Conservation (phyloP, 495 filamentous ascomycete genomes). For the Staphylotrichum tortipilum region DNA sequence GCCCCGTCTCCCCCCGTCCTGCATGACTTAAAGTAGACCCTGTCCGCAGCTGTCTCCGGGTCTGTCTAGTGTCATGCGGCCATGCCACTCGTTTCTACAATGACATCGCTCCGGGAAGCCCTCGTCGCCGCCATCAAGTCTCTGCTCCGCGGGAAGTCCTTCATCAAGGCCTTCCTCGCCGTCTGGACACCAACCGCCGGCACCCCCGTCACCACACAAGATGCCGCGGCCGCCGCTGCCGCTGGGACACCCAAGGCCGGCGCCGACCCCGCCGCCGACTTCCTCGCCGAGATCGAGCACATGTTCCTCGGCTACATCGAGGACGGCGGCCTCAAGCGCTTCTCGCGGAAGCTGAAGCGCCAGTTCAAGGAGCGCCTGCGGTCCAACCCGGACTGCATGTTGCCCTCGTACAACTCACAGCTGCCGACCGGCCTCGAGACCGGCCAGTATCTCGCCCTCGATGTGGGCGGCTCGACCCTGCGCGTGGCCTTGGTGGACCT, state of each 20-base stretch:
- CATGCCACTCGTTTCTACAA: slow-evolving; percentile 40
- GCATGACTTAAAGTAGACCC: slow-evolving; percentile 19
- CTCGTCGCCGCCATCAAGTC: slow-evolving; percentile 39
- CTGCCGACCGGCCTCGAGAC: slow-evolving; percentile 64
- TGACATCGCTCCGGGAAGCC: slow-evolving; percentile 37
- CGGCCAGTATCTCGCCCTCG: slow-evolving; percentile 52
- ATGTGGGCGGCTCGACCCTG: slow-evolving; percentile 70
- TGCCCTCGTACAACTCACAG: slow-evolving; percentile 59
- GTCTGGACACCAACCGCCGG: slow-evolving; percentile 29
- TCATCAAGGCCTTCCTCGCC: slow-evolving; percentile 42
- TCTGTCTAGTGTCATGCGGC: slow-evolving; percentile 22
- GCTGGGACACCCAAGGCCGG: slow-evolving; percentile 8
- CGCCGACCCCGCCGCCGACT: slow-evolving; percentile 13
- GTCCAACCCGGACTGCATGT: slow-evolving; percentile 45
- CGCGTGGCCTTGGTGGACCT: slow-evolving; percentile 72
- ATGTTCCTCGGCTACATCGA: slow-evolving; percentile 32
- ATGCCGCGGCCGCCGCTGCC: no score
- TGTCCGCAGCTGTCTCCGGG: neutral
- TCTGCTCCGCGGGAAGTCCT: slow-evolving; percentile 42
- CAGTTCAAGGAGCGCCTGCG: slow-evolving; percentile 40
- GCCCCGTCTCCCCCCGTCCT: neutral
- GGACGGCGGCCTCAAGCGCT: slow-evolving; percentile 27
- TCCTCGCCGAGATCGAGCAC: slow-evolving; percentile 29
- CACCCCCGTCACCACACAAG: slow-evolving; percentile 31
- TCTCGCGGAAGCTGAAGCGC: slow-evolving; percentile 36